Base-by-base conservation (phyloP, 176 grass and related monocot genomes). In the Rhynchospora breviuscula region DNA sequence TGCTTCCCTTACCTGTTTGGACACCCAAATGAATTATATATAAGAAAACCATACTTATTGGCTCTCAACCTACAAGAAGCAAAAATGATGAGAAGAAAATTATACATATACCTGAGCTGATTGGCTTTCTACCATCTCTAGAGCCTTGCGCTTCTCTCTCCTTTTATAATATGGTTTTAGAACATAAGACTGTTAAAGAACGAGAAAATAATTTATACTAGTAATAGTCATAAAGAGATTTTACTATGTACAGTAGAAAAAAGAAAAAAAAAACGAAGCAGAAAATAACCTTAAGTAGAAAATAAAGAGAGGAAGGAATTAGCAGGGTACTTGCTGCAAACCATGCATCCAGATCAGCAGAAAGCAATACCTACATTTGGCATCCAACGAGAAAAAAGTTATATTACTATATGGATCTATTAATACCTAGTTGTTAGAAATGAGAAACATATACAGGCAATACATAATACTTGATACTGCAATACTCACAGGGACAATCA, bases 221-320 rank as follows among this genome's bases (percentile, higher is more conserved):
- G 68, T 84, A 58, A 19, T 54, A 79, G 15, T 72, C 62, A 84
- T 79, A 68, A 40, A 60, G 81, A 56, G 5, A 56, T 1, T 33
- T 77, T 31, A 56, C 31, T 77, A 31, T 46, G 31, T 64, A 86
- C 63, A 26, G 51, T 43, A 60, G 22, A 67, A 17, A 29, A 93
- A 71, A 61, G 22, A 29, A 93, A 78, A 10, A 88, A 53, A n/a
- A 11, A 86, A 59, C 58, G 35, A 40, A 2, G 35, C 35, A 18
- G 49, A 75, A 12, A 15, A 84, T 58, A 91, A 99, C 96, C 96
- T 99, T 86, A 75, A 99, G 85, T 84, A 99, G 63, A 89, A 95
- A 95, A 93, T 95, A 99, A 18, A 99, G 85, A 79, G 93, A 91
- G 25, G 96, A 95, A 88, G 96, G 96, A 83, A 99, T 90, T 82